These are phyloP conservation scores for Sanghuangporus weigelae DNA, from an alignment of 1,284 basidiomycete genomes.

Conservation along the genomic window DNA sequence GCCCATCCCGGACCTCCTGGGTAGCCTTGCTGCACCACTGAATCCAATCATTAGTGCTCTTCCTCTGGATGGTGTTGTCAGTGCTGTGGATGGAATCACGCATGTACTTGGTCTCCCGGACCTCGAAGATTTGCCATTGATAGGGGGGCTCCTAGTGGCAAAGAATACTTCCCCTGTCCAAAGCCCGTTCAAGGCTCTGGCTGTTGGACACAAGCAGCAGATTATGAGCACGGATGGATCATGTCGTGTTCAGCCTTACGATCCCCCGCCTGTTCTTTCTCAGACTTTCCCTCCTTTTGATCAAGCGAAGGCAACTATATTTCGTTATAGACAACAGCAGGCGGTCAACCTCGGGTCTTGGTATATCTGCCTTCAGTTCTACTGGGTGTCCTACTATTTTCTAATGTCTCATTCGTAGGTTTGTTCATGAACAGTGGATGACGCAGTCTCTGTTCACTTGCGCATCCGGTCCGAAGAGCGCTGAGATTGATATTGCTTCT, in stretches of 20 bases:
- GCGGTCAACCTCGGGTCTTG: conserved; percentile 66
- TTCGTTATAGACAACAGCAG: conserved; percentile 60
- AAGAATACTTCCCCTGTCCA: conserved; percentile 3
- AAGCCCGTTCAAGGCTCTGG: conserved; percentile 1
- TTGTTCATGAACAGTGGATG: conserved; percentile 80
- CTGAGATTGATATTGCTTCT: conserved; percentile 53
- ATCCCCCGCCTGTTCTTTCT: conserved; percentile 29
- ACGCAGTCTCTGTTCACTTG: conserved; percentile 63
- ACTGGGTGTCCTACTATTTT: not conserved
- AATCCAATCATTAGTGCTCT: not conserved
- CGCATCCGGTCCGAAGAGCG: conserved; percentile 46
- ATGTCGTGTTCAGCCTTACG: conserved; percentile 36
- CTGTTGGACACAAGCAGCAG: not conserved
- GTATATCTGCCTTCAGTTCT: conserved; percentile 27
- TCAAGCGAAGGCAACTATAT: conserved; percentile 41
- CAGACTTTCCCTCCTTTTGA: conserved; percentile 47
- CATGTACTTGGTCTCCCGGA: conserved; percentile 10
- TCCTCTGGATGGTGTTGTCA: conserved; percentile 14
- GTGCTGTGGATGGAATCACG: conserved; percentile 8
- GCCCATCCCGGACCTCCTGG: conserved; percentile 26
- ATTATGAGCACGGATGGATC: conserved; percentile 3
- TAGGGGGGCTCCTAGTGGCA: conserved; percentile 9
- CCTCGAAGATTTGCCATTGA: conserved; percentile 8
- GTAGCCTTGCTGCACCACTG: conserved; percentile 8
- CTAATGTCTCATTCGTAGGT: conserved; percentile 38